phyloP scores from a whole-genome alignment of 192 early-diverging fungal species.

The Glomus cerebriforme region DNA sequence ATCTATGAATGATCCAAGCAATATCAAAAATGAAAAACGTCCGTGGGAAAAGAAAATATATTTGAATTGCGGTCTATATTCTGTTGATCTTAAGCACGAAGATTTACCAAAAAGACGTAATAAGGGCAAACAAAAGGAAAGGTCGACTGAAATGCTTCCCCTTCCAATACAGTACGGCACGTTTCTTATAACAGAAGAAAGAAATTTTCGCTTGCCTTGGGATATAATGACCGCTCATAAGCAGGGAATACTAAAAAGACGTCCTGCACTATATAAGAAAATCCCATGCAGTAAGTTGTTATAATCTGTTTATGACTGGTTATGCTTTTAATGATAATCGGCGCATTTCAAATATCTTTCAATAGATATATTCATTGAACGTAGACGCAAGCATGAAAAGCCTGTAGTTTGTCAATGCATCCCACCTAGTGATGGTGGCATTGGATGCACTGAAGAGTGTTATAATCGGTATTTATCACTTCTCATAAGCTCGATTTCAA shows the following conservation, averaged over 20 bases:
- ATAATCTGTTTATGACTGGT: background rate
- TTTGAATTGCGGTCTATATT: conserved; percentile 48
- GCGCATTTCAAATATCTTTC: background rate
- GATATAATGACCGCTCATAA: conserved; percentile 62
- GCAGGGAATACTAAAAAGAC: conserved; percentile 33
- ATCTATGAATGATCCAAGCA: background rate
- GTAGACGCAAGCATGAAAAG: conserved; percentile 60
- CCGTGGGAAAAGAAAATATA: conserved; percentile 33
- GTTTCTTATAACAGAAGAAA: conserved; percentile 49
- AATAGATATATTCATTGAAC: conserved; percentile 75
- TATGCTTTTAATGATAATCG: background rate
- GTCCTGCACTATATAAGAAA: conserved; percentile 52
- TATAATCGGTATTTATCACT: conserved; percentile 57
- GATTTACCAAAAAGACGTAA: background rate
- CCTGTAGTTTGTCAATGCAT: conserved; percentile 63
- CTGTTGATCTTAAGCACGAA: conserved; percentile 41
- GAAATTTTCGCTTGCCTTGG: conserved; percentile 67
- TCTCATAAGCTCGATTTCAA: background rate
- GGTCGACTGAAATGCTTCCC: conserved; percentile 41
- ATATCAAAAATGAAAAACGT: background rate
- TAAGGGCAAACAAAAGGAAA: background rate
- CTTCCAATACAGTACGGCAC: conserved; percentile 66
- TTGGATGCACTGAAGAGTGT: conserved; percentile 71
- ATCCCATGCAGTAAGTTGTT: conserved; percentile 56
- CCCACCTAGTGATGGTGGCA: conserved; percentile 51